Base-by-base conservation (phyloP, 768 basidiomycete species). In the Leccinum boreale region DNA sequence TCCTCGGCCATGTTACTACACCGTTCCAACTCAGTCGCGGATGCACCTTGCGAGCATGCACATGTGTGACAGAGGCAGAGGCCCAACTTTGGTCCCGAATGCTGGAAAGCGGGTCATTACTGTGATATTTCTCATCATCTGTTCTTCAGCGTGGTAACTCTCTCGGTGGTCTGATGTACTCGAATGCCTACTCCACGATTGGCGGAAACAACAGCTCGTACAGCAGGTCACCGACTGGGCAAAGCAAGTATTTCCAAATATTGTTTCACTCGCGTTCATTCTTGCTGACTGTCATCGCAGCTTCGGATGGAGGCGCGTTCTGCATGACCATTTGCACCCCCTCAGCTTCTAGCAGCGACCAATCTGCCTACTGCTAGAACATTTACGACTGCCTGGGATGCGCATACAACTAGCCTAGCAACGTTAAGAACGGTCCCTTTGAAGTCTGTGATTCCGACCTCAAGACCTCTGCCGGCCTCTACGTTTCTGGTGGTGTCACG, bases 241-340 rank as follows among this genome's bases (percentile, higher is more conserved):
- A 70, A 78, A 78, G 86, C 83, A 63, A 52, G 85, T 24, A 7
- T 10, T 58, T 52, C 28, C 28, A 28, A 28, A 15, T 3, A 7
- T n/a, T n/a, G 5, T 12, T 33, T 15, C 14, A 15, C 1, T 49
- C 36, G 10, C 17, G 17, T 29, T 47, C 5, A 1, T 29, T 72
- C 17, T 3, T 23, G 1, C 24, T 57, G 33, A 58, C 28, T 8
- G 14, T 21, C 12, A 59, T 52, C 69, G 65, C 45, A 78, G 58
- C 4, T 92, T 92, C 79, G 64, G 90, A 90, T 55, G 78, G 79
- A 36, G 67, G 75, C 65, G 8, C 58, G 5, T 86, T 89, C 78
- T 93, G 90, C 73, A 64, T 85, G 58, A 92, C 90, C 66, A 79
- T 81, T 0, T 93, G 91, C 73, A 81, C 87, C 65, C 85, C 85